phyloP scores from a whole-genome alignment of 495 filamentous ascomycete species.

The Talaromyces ruber region DNA sequence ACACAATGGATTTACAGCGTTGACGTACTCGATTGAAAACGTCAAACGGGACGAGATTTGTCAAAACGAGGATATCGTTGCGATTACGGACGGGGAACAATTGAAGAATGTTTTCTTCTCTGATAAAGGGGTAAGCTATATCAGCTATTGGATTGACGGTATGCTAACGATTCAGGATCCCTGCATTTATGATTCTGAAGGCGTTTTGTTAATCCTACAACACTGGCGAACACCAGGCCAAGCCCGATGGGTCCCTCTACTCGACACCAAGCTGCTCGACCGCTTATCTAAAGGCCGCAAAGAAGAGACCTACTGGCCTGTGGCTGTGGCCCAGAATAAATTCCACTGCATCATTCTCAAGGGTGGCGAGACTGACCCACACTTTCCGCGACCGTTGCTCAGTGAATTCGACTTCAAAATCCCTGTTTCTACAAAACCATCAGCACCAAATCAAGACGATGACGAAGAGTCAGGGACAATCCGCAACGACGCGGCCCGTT shows the following conservation, averaged over 20 bases:
- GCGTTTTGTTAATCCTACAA: constrained; percentile 74
- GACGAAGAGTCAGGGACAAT: constrained; percentile 20
- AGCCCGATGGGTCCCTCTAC: constrained; percentile 82
- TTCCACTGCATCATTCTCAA: constrained; percentile 99
- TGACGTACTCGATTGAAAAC: constrained; percentile 87
- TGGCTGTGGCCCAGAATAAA: constrained; percentile 82
- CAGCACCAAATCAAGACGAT: constrained; percentile 28
- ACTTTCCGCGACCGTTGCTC: constrained; percentile 87
- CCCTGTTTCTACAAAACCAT: constrained; percentile 53
- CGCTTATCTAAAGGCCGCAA: constrained; percentile 77
- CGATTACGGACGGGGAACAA: constrained; percentile 61
- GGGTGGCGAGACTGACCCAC: constrained; percentile 84
- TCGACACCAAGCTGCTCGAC: constrained; percentile 78
- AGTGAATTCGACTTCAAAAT: constrained; percentile 90
- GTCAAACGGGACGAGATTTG: constrained; percentile 87
- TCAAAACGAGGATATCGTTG: constrained; percentile 86
- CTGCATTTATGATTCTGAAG: constrained; percentile 86
- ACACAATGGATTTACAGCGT: constrained; percentile 56
- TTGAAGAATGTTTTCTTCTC: constrained; percentile 86
- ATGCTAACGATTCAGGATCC: constrained; percentile 52
- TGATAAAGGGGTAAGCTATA: constrained; percentile 59
- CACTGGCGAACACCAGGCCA: constrained; percentile 84
- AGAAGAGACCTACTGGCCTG: constrained; percentile 88
- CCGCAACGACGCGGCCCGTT: constrained; percentile 29
- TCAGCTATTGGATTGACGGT: not conserved